Base-by-base conservation (phyloP, 805 yeast species). In the Candida takata region DNA sequence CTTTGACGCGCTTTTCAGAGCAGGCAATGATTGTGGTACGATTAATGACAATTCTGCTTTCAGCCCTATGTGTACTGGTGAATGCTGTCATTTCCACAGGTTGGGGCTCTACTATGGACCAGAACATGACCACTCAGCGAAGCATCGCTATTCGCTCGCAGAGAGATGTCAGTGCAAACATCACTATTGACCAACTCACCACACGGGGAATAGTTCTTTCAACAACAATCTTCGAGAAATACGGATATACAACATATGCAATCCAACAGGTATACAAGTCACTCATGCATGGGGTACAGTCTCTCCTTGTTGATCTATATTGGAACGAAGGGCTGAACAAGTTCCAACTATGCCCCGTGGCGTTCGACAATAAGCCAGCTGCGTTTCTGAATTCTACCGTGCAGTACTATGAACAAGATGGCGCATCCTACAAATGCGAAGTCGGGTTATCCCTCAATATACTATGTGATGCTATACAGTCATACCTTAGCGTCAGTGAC, bases 261-360 rank as follows among this genome's bases (percentile, higher is more conserved):
- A 33, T 70, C 9, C 19, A 32, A 1, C 38, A 42, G 2, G 44
- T 70, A 2, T 35, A 47, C 5, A 36, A 43, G 0, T 32, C 75
- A 14, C 44, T 79, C 29, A 46, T 53, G 25, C 54, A 55, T 3
- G 83, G 83, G 0, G 57, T 68, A 1, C 69, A 67, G 35, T 54
- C 65, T 0, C 51, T 76, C n/a, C 55, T 61, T 36, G 34, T 78
- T 4, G 84, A 81, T 48, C 36, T 79, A 19, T 78, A 77, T 52
- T 71, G 74, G 65, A 73, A 72, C 47, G 72, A 70, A 33, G 46
- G 57, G 28, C 56, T 64, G 4, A 34, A 40, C 8, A 60, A 56
- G 37, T 77, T 82, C 74, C 79, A 76, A 44, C 52, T 77, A 4
- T 77, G 84, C 44, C 80, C 83, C 1, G 65, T 64, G 2, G 64